These are phyloP conservation scores for Hamamelis virginiana DNA, from an alignment of 164 flowering plant genomes.

Conservation along the genomic window DNA sequence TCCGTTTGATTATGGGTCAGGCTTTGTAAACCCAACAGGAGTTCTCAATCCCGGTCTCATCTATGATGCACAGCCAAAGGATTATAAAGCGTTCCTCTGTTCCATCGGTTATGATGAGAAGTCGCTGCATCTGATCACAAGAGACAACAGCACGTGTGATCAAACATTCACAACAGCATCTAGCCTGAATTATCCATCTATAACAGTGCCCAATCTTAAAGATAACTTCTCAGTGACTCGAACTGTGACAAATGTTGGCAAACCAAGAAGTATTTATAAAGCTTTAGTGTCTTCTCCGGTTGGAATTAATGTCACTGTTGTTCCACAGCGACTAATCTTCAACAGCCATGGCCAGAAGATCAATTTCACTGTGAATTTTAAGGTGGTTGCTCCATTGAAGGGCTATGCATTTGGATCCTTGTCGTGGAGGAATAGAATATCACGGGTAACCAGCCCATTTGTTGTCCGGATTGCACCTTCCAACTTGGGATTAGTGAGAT, in stretches of 20 bases:
- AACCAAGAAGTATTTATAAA: constrained; percentile 41
- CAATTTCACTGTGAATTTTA: constrained; percentile 58
- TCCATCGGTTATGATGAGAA: constrained; percentile 57
- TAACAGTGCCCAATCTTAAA: constrained; percentile 54
- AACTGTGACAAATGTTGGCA: constrained; percentile 70
- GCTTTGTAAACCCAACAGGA: constrained; percentile 56
- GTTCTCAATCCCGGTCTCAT: constrained; percentile 76
- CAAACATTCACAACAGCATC: constrained; percentile 32
- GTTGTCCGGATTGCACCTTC: constrained; percentile 45
- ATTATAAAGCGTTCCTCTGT: constrained; percentile 67
- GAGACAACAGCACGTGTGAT: constrained; percentile 55
- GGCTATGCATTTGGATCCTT: constrained; percentile 66
- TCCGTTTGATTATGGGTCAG: constrained; percentile 78
- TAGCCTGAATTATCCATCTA: constrained; percentile 72
- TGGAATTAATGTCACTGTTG: constrained; percentile 58
- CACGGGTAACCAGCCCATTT: constrained; percentile 54
- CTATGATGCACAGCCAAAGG: constrained; percentile 53
- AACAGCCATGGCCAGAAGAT: constrained; percentile 50
- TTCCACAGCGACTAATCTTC: constrained; percentile 47
- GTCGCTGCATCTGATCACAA: constrained; percentile 43
- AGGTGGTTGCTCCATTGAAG: constrained; percentile 38
- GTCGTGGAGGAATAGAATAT: constrained; percentile 50
- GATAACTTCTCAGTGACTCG: constrained; percentile 44
- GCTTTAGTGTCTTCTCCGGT: constrained; percentile 48
- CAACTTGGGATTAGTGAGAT: constrained; percentile 25